These are phyloP conservation scores for Dillenia turbinata DNA, from an alignment of 164 flowering plant genomes.

Conservation along the genomic window DNA sequence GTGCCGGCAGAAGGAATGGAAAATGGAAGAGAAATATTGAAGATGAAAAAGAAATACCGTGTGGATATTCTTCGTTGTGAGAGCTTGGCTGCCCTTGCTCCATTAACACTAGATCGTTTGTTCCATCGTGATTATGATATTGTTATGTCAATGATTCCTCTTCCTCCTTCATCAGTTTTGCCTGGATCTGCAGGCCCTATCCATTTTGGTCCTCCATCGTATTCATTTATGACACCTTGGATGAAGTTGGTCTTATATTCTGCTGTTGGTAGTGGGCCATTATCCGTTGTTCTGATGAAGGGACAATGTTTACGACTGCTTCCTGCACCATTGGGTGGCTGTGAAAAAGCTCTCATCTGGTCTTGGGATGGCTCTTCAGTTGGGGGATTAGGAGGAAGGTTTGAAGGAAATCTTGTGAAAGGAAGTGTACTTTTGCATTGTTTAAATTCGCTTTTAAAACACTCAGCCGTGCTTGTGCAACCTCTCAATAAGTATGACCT, in stretches of 20 bases:
- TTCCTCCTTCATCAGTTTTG: slow-evolving; percentile 82
- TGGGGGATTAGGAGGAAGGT: slow-evolving; percentile 93
- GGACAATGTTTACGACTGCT: slow-evolving; percentile 89
- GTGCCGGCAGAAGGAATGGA: slow-evolving; percentile 30
- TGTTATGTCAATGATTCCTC: slow-evolving; percentile 90
- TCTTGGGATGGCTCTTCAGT: slow-evolving; percentile 94
- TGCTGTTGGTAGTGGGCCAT: slow-evolving; percentile 69
- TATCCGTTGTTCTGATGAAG: slow-evolving; percentile 93
- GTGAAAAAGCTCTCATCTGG: slow-evolving; percentile 94
- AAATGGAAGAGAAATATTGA: slow-evolving; percentile 29
- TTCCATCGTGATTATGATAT: slow-evolving; percentile 92
- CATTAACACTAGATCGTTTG: slow-evolving; percentile 78
- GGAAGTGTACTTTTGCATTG: slow-evolving; percentile 88
- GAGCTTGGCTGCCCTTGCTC: slow-evolving; percentile 86
- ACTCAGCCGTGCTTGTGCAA: slow-evolving; percentile 89
- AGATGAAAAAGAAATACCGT: slow-evolving; percentile 53
- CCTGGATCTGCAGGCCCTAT: slow-evolving; percentile 90
- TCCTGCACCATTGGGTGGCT: slow-evolving; percentile 95
- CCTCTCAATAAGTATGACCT: slow-evolving; percentile 85
- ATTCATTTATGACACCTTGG: slow-evolving; percentile 96
- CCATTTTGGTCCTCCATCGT: slow-evolving; percentile 96
- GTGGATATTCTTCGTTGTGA: slow-evolving; percentile 98
- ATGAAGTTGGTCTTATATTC: slow-evolving; percentile 89
- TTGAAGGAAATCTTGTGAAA: slow-evolving; percentile 87
- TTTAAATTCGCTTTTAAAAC: slow-evolving; percentile 82